Conservation (phyloP, 352 stramenopile species). For the Phytophthora litchii region DNA sequence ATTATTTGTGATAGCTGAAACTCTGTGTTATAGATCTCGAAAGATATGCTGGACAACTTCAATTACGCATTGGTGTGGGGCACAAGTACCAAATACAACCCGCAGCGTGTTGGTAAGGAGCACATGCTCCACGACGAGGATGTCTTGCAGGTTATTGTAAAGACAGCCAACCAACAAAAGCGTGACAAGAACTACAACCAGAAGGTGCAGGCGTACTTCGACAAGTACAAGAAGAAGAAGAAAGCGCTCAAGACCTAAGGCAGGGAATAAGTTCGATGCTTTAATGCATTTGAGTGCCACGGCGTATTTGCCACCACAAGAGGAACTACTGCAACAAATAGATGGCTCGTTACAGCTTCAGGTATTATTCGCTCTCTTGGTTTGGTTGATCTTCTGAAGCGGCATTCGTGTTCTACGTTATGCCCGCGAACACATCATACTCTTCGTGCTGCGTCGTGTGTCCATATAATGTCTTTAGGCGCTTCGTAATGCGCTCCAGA, state of each 20-base stretch:
- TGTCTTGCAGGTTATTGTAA: slow-evolving; percentile 98
- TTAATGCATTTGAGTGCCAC: slow-evolving; percentile 7
- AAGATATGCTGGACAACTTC: slow-evolving; percentile 95
- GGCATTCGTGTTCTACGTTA: not conserved
- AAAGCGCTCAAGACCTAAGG: slow-evolving; percentile 91
- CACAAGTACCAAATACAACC: slow-evolving; percentile 97
- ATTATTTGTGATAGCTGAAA: not conserved
- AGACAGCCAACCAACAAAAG: slow-evolving; percentile 98
- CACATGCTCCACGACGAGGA: slow-evolving; percentile 98
- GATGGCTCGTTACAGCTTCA: slow-evolving; percentile 21
- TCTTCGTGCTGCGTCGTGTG: slow-evolving; percentile 58
- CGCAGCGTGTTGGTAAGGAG: slow-evolving; percentile 94
- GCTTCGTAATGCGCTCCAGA: slow-evolving; percentile 62
- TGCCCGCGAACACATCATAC: slow-evolving; percentile 41
- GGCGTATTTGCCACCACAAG: slow-evolving; percentile 20
- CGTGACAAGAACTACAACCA: slow-evolving; percentile 97
- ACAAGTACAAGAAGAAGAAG: slow-evolving; percentile 97
- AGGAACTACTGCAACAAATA: slow-evolving; percentile 17
- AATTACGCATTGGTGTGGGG: slow-evolving; percentile 99
- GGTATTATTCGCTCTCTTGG: slow-evolving; percentile 3
- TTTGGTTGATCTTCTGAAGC: slow-evolving; percentile 8
- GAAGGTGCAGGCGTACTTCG: slow-evolving; percentile 95
- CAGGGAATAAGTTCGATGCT: slow-evolving; percentile 1
- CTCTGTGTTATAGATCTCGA: slow-evolving; percentile 77
- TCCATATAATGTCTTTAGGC: slow-evolving; percentile 59